Percentiles rank a stretch among this genome's conserved stretches.
phyloP scores from a whole-genome alignment of 1,139 yeast species.

The Suhomyces anneliseae region DNA sequence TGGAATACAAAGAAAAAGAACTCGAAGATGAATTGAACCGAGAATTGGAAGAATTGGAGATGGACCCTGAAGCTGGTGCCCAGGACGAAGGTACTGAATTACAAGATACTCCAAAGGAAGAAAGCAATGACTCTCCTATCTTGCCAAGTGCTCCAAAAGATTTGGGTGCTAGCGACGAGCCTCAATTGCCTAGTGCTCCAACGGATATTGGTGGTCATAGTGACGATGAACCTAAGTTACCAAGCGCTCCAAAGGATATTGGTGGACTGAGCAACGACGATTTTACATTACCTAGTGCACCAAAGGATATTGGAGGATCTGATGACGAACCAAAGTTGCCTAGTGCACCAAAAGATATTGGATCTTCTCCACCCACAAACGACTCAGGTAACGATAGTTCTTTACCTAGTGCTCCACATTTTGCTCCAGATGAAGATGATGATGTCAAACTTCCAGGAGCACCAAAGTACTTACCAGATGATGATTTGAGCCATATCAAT shows the following conservation, averaged over 20 bases:
- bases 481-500: conserved; percentile 39
- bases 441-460: conserved; percentile 41
- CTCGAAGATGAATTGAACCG: conserved; percentile 28
- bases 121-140: not conserved
- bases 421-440: conserved; percentile 11
- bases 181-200: conserved; percentile 12
- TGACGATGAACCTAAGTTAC: not conserved
- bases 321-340: not conserved
- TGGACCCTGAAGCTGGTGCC: conserved; percentile 3
- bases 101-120: conserved; percentile 4
- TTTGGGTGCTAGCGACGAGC: conserved; percentile 9
- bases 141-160: conserved; percentile 21
- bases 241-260: not conserved
- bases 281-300: conserved; percentile 1
- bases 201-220: not conserved
- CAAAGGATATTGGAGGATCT: not conserved
- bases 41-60: conserved; percentile 23
- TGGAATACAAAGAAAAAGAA: conserved; percentile 31
- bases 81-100: conserved; percentile 3
- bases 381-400: not conserved
- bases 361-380: not conserved
- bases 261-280: not conserved
- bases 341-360: conserved; percentile 1
- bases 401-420: conserved; percentile 10
- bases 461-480: conserved; percentile 45